Evolutionary conservation across 2,329 filamentous ascomycete genomes (phyloP).

Genomic region (Huntiella abstrusa): DNA sequence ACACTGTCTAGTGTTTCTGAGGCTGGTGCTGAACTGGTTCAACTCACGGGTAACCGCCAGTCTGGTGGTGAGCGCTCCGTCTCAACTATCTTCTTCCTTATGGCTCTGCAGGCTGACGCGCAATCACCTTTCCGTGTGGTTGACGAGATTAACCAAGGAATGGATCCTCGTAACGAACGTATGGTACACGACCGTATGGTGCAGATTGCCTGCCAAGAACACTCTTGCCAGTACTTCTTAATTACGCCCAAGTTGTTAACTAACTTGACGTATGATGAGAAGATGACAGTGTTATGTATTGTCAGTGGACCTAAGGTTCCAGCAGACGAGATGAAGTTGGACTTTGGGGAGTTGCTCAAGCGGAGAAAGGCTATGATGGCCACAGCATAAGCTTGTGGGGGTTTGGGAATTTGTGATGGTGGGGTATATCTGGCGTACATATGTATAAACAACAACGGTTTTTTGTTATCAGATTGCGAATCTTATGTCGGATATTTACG

Average conservation of each 20-base stretch:
- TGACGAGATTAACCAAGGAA: slow-evolving; percentile 98
- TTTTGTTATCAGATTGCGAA: too few relatives aligned
- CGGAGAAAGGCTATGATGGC: slow-evolving; percentile 24
- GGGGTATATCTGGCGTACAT: too few relatives aligned
- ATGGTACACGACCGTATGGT: slow-evolving; percentile 98
- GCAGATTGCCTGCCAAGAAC: slow-evolving; percentile 78
- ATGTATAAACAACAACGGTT: too few relatives aligned
- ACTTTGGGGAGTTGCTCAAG: slow-evolving; percentile 28
- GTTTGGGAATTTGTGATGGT: too few relatives aligned
- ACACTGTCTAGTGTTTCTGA: slow-evolving; percentile 9
- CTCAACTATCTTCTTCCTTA: slow-evolving; percentile 96
- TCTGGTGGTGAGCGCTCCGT: slow-evolving; percentile 92
- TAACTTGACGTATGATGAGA: slow-evolving; percentile 65
- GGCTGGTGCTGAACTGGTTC: slow-evolving; percentile 11
- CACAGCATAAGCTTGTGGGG: slow-evolving; percentile 10
- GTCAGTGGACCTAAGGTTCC: slow-evolving; percentile 67
- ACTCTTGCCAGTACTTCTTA: slow-evolving; percentile 77
- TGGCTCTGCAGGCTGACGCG: slow-evolving; percentile 87
- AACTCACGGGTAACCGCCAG: slow-evolving; percentile 74
- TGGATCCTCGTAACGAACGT: slow-evolving; percentile 96
- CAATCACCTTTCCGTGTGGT: slow-evolving; percentile 94
- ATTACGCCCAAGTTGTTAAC: slow-evolving; percentile 91
- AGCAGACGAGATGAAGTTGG: slow-evolving; percentile 29
- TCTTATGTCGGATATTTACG: too few relatives aligned
- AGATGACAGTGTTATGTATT: slow-evolving; percentile 89